Evolutionary conservation across 2,329 filamentous ascomycete species (phyloP), one percentile per base, ranked within the genome.

Genomic region (Rhynchosporium graminicola): DNA sequence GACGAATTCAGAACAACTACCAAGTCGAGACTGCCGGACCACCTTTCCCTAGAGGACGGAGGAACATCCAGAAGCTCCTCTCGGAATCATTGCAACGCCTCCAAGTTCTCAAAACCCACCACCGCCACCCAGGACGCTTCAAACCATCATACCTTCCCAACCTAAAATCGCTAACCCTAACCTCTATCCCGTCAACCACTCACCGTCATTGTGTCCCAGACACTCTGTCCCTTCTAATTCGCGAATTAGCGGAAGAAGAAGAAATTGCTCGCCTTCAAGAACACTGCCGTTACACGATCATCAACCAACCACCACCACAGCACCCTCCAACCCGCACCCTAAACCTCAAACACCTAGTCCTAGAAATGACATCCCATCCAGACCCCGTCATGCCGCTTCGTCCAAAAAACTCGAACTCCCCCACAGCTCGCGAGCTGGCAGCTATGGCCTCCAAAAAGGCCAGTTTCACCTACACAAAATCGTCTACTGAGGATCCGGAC

Each of bases 161-260:
- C 50, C 60, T 69, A 20, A 67, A 68, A 43, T 60, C 54, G 3
- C 55, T 69, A 0, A 63, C 56, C 3, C 26, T 69, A 12, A 69
- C 64, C 4, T 59, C 66, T 29, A 50, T 69, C 20, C 67, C 64
- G 15, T 60, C 57, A 1, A 64, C 59, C 43, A 67, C 64, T 7
- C 52, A 51, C 9, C 50, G 59, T 4, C 61, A 47, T 4, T 56
- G 54, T 13, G 54, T 67, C 13, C 57, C 61, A 13, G 51, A 64
- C 9, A 60, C 63, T 2, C 51, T 69, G n/a, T 33, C 50, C 1
- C 43, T 65, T 4, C 66, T 68, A 26, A 66, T 69, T 13, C 66
- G 66, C 55, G 64, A 69, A 59, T 63, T 63, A 38, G 68, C 66
- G 8, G 68, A 68, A 45, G 65, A 67, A 45, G 63, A 66, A 61